A percentile compares a stretch with the other conserved stretches of the same genome.
These are phyloP conservation scores for Neofusicoccum laricinum DNA, from an alignment of 2,329 filamentous ascomycete species.

Conservation along the genomic window DNA sequence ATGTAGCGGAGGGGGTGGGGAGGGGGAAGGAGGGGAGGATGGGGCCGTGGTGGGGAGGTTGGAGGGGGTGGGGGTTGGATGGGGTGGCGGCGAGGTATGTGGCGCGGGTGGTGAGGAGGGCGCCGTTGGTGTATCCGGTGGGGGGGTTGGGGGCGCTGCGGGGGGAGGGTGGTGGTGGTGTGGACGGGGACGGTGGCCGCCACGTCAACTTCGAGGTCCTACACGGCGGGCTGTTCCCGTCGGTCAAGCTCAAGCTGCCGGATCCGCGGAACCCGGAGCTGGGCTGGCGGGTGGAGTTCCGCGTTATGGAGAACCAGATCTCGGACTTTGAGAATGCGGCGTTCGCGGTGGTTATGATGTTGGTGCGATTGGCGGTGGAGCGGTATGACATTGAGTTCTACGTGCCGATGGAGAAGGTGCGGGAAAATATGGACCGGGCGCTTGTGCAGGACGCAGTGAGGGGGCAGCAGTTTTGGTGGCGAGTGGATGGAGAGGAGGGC, in stretches of 20 bases:
- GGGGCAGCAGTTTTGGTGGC: too few relatives aligned
- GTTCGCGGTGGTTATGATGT: neutral
- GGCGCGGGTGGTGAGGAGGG: too few relatives aligned
- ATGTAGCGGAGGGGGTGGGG: neutral
- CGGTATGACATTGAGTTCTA: too few relatives aligned
- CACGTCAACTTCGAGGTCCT: neutral
- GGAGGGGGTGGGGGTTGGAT: neutral
- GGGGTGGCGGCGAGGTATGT: neutral
- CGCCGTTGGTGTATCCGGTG: too few relatives aligned
- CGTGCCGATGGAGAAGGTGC: too few relatives aligned
- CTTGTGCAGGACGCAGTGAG: too few relatives aligned
- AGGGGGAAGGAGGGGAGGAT: neutral
- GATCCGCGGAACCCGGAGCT: neutral
- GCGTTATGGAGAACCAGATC: neutral
- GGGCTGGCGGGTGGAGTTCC: neutral
- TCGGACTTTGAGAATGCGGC: neutral
- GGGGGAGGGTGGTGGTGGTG: neutral
- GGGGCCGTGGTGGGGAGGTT: neutral
- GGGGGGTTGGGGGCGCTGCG: neutral
- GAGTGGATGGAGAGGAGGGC: neutral
- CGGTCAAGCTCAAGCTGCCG: neutral
- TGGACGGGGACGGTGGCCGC: neutral
- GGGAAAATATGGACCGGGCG: too few relatives aligned
- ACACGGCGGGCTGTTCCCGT: neutral
- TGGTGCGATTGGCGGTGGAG: too few relatives aligned